Percentiles rank a stretch among this genome's conserved stretches.
Conservation (phyloP, 495 filamentous ascomycete species). For the Penicillium taxi region DNA sequence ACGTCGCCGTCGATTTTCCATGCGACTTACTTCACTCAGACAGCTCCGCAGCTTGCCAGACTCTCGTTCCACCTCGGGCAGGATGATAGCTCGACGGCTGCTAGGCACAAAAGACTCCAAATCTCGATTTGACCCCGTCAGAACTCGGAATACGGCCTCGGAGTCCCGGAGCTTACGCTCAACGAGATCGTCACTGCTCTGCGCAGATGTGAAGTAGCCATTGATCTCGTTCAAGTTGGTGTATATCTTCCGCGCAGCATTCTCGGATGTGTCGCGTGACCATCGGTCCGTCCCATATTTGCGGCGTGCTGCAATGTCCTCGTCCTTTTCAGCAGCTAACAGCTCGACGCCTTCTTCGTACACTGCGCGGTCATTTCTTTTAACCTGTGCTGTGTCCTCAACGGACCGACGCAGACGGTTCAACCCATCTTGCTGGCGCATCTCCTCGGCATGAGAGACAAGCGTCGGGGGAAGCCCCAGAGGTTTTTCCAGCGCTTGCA, state of each 20-base stretch:
- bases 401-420: constrained; percentile 66
- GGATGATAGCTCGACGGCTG: constrained; percentile 66
- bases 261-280: constrained; percentile 59
- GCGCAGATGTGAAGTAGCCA: constrained; percentile 80
- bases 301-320: constrained; percentile 63
- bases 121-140: constrained; percentile 69
- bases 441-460: constrained; percentile 85
- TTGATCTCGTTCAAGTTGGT: constrained; percentile 68
- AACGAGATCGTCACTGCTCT: constrained; percentile 73
- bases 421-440: constrained; percentile 84
- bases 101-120: constrained; percentile 85
- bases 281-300: constrained; percentile 89
- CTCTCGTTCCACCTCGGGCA: constrained; percentile 70
- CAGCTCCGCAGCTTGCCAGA: constrained; percentile 62
- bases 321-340: constrained; percentile 68
- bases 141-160: constrained; percentile 62
- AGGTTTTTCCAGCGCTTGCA: constrained; percentile 93
- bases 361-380: constrained; percentile 60
- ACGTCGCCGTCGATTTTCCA: constrained; percentile 68
- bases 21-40: constrained; percentile 72
- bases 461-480: constrained; percentile 81
- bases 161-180: constrained; percentile 69
- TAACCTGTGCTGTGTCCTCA: constrained; percentile 79
- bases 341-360: constrained; percentile 77
- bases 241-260: constrained; percentile 68